Evolutionary conservation across 768 basidiomycete species (phyloP).

Genomic region (Psilocybe subaeruginosa): DNA sequence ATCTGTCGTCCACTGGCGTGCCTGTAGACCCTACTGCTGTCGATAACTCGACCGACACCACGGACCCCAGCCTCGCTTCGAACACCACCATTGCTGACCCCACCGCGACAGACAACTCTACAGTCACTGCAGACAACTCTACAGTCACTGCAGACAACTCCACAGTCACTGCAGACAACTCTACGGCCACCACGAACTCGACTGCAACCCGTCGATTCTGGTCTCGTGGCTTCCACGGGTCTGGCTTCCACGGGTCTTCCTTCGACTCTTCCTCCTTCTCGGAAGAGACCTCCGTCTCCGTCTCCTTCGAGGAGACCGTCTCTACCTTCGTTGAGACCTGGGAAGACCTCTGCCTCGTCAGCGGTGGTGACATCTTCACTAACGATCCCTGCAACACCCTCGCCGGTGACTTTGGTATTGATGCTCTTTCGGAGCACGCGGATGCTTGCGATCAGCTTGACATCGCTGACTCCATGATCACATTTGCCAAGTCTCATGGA

Average conservation of each 20-base stretch:
- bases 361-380: conserved; percentile 44
- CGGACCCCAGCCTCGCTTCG: conserved; percentile 14
- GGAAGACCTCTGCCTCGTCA: conserved; percentile 47
- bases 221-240: conserved; percentile 14
- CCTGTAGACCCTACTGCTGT: conserved; percentile 26
- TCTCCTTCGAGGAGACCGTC: conserved; percentile 29
- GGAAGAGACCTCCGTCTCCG: conserved; percentile 13
- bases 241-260: conserved; percentile 2
- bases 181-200: conserved; percentile 14
- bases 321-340: conserved; percentile 38
- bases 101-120: conserved; percentile 15
- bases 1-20: conserved; percentile 21
- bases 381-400: conserved; percentile 43
- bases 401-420: conserved; percentile 41
- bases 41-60: conserved; percentile 17
- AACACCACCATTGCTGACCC: conserved; percentile 18
- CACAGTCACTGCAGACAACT: conserved; percentile 15
- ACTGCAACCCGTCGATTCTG: conserved; percentile 22
- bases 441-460: conserved; percentile 53
- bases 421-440: conserved; percentile 46
- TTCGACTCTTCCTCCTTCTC: conserved; percentile 17
- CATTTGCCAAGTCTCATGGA: conserved; percentile 48
- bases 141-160: conserved; percentile 14
- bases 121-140: conserved; percentile 12
- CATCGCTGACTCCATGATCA: conserved; percentile 52